These are phyloP conservation scores for Tylopilus vinaceipallidus DNA, from an alignment of 768 basidiomycete species.

Conservation along the genomic window DNA sequence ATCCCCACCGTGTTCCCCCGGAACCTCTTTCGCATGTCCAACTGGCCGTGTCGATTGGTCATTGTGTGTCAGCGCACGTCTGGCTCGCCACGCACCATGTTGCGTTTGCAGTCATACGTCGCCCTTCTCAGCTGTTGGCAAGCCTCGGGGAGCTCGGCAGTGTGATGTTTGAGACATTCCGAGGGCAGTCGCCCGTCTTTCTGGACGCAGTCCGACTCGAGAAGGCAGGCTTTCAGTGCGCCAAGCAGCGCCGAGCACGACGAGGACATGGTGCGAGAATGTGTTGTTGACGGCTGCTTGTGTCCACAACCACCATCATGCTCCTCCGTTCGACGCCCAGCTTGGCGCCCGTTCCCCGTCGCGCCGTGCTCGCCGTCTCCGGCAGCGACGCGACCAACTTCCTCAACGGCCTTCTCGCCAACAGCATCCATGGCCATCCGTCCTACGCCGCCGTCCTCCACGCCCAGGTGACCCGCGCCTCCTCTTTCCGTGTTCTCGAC, in stretches of 20 bases:
- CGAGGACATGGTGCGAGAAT: constrained; percentile 57
- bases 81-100: constrained; percentile 56
- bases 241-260: constrained; percentile 75
- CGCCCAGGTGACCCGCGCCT: constrained; percentile 54
- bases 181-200: constrained; percentile 79
- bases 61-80: neutral
- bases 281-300: constrained; percentile 8
- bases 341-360: constrained; percentile 59
- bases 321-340: constrained; percentile 50
- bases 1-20: constrained; percentile 67
- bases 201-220: constrained; percentile 84
- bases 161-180: constrained; percentile 76
- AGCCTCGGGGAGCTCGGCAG: constrained; percentile 72
- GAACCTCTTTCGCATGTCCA: constrained; percentile 85
- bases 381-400: constrained; percentile 82
- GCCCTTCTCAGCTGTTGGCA: constrained; percentile 79
- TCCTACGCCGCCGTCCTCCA: constrained; percentile 74
- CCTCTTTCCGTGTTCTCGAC: neutral
- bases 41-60: constrained; percentile 35
- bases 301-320: constrained; percentile 29
- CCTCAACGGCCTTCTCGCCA: constrained; percentile 73
- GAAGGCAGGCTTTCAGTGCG: constrained; percentile 80
- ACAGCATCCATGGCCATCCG: constrained; percentile 47
- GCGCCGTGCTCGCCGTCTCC: constrained; percentile 69
- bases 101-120: constrained; percentile 88